These are phyloP conservation scores for Helicocarpus griseus DNA, from an alignment of 2,329 filamentous ascomycete species.

Conservation along the genomic window DNA sequence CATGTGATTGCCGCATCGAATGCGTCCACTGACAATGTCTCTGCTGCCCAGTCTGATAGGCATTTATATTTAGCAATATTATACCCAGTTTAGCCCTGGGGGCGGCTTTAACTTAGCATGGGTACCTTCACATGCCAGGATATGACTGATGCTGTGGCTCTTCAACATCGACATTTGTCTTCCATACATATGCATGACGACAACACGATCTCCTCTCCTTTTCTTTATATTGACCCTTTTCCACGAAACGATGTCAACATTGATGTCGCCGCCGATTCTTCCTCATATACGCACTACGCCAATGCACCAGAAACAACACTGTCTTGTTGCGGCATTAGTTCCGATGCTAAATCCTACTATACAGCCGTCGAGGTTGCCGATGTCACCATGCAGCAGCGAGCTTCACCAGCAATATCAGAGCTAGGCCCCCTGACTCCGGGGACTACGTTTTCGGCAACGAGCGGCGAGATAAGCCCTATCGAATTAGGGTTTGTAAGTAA, in stretches of 20 bases:
- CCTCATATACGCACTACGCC: constrained; percentile 8
- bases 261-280: constrained; percentile 5
- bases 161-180: constrained; percentile 2
- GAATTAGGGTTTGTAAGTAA: constrained; percentile 5
- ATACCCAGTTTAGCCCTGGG: not conserved
- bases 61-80: not conserved
- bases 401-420: constrained; percentile 8
- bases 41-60: not conserved
- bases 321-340: constrained; percentile 8
- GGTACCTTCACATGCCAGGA: constrained; percentile 12
- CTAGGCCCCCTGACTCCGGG: constrained; percentile 5
- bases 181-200: constrained; percentile 4
- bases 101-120: constrained; percentile 5
- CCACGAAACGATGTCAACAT: constrained; percentile 5
- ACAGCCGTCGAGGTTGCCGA: constrained; percentile 15
- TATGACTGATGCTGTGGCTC: not conserved
- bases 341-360: constrained; percentile 16
- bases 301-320: constrained; percentile 8
- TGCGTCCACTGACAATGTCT: not conserved
- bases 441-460: constrained; percentile 6
- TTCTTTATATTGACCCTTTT: constrained; percentile 9
- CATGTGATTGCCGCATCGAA: not conserved
- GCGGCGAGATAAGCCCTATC: constrained; percentile 1
- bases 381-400: constrained; percentile 5
- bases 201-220: constrained; percentile 6